Base-by-base conservation (phyloP, 75 land plant genomes). In the Selaginella moellendorffii region DNA sequence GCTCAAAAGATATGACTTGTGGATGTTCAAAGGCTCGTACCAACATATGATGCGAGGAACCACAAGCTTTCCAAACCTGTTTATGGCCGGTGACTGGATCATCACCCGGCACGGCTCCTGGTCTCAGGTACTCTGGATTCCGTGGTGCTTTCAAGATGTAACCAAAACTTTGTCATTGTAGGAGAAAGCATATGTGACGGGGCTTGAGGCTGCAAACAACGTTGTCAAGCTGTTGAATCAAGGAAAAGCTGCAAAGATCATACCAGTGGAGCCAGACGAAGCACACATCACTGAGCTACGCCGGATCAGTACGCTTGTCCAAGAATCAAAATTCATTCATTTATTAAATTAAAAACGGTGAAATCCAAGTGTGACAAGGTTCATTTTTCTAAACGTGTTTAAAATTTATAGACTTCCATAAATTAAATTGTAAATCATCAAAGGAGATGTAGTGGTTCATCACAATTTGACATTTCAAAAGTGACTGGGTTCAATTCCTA, bases 1-100 rank as follows among this genome's bases (percentile, higher is more conserved):
- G n/a, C n/a, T n/a, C n/a, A n/a, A n/a, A n/a, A n/a, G n/a, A n/a
- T n/a, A n/a, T n/a, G n/a, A n/a, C n/a, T n/a, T n/a, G n/a, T n/a
- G n/a, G n/a, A n/a, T n/a, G n/a, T n/a, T 62, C 20, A 36, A 25
- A 88, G 95, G 95, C 68, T 88, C 90, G 24, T 88, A 88, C 66
- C 80, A 81, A 31, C 75, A 81, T 66, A 79, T 88, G 81, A 85
- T 88, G 90, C 82, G 82, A 0, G 90, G 86, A 17, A 79, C 78
- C 2, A 88, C 95, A 26, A 77, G 80, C 56, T 76, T 88, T 53
- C 90, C 86, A 31, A 88, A 88, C 54, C 67, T 85, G 46, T 88
- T 76, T 56, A 85, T 88, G 90, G 90, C 95, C 28, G 95, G 95
- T 28, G 95, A 85, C 36, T 88, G 90, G 90, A 83, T 88, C 42